Evolutionary conservation across 2,329 filamentous ascomycete genomes (phyloP), one percentile per base, ranked within the genome.

Genomic region (Monosporascus ibericus): DNA sequence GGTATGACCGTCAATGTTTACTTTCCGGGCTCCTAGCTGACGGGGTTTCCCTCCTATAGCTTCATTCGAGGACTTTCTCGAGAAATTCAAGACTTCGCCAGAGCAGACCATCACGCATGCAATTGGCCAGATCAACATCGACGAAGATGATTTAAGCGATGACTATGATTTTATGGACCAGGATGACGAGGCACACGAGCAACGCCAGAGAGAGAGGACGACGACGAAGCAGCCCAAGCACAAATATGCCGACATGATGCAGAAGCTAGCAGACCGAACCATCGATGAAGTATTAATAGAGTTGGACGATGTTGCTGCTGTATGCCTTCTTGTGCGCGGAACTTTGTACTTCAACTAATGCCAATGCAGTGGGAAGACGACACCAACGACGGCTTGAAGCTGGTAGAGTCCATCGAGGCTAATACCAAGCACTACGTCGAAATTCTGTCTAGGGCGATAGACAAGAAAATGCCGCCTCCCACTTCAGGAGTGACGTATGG

Each of bases 341-440:
- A 34, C 47, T 15, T 44, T 34, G 22, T 30, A 24, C 52, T n/a
- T 44, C 56, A 58, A 48, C n/a, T 22, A 11, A n/a, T 52, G 44
- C 14, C 9, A 9, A 34, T 48, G 3, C 52, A 92, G 85, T 97
- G 86, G 72, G 92, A 96, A 70, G 79, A 84, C 58, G 78, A 84
- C 27, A 71, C 85, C 22, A 83, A 84, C 50, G 84, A 87, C 47
- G 84, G 85, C 6, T 70, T 88, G 57, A 84, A 86, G 61, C 76
- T 97, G 48, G 87, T 95, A 20, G 81, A 88, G 47, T 95, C 88
- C 1, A 88, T 99, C 63, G 89, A 94, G 73, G 81, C 79, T 60
- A 99, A 99, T 72, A 90, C 94, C 17, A 88, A 94, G 65, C 94
- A 96, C 70, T 99, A 99, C 67, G 86, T 97, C 60, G 94, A 99